Conservation (phyloP, 2,329 filamentous ascomycete species). For the Macrophomina pseudophaseolina region DNA sequence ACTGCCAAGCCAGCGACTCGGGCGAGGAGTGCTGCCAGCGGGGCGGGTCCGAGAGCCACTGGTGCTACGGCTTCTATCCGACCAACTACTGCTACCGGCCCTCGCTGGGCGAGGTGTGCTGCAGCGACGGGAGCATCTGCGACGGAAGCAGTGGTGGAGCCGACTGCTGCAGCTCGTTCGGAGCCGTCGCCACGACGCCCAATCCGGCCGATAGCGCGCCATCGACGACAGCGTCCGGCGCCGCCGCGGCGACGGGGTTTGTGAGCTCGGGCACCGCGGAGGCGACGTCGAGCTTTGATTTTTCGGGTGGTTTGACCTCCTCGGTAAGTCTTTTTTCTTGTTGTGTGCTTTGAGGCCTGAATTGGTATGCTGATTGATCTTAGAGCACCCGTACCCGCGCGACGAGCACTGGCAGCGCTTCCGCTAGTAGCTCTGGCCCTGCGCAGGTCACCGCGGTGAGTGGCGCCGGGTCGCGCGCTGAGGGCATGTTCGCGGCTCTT, state of each 20-base stretch:
- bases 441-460: conserved; percentile 1
- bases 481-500: conserved; percentile 12
- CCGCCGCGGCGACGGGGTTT: not conserved
- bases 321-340: not conserved
- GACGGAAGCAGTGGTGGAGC: not conserved
- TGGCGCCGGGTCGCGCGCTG: not conserved
- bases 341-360: not conserved
- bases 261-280: not conserved
- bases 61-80: conserved; percentile 19
- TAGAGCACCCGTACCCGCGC: not conserved
- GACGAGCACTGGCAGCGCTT: conserved; percentile 2
- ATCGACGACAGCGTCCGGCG: not conserved
- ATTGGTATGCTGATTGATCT: not conserved
- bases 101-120: conserved; percentile 24
- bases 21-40: conserved; percentile 24
- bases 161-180: conserved; percentile 4
- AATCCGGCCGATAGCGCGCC: conserved; percentile 5
- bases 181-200: conserved; percentile 8
- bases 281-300: not conserved
- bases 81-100: conserved; percentile 23
- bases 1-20: conserved; percentile 5
- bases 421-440: not conserved
- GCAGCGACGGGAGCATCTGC: conserved; percentile 13
- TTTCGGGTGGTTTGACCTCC: not conserved
- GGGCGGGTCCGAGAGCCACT: conserved; percentile 8